Evolutionary conservation across 176 grass and related monocot species (phyloP).

Genomic region (Chloris gayana): DNA sequence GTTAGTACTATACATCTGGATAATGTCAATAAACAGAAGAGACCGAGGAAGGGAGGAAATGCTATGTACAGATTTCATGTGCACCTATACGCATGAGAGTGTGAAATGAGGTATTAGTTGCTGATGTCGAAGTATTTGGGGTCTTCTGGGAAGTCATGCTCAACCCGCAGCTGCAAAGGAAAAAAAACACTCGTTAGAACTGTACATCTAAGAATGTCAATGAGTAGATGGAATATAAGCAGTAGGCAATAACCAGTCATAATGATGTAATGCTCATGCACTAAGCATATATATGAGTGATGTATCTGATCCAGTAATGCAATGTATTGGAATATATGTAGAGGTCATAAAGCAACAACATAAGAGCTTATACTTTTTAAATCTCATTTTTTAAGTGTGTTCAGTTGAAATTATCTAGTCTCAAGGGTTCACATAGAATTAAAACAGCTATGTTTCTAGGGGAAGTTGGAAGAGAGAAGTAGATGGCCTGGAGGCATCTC

Average conservation of each 20-base stretch:
- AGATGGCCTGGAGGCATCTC: slow-evolving; percentile 14
- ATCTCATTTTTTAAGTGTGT: slow-evolving; percentile 9
- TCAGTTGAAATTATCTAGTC: neutral
- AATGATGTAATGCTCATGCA: neutral
- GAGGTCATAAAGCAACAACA: slow-evolving; percentile 24
- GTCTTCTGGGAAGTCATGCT: slow-evolving; percentile 89
- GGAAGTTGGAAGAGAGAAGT: neutral
- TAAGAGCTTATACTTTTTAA: neutral
- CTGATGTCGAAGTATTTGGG: slow-evolving; percentile 97
- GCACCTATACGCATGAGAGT: slow-evolving; percentile 12
- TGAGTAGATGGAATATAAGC: slow-evolving; percentile 12
- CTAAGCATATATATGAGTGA: slow-evolving; percentile 8
- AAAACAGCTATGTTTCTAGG: neutral
- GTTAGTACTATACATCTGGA: slow-evolving; percentile 60
- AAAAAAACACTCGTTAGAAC: slow-evolving; percentile 14
- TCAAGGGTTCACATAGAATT: neutral
- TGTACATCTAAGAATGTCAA: neutral
- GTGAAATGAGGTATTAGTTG: slow-evolving; percentile 57
- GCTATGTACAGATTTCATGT: slow-evolving; percentile 62
- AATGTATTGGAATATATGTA: neutral
- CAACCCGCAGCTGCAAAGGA: slow-evolving; percentile 63
- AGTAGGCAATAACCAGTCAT: neutral
- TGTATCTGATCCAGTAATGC: slow-evolving; percentile 5
- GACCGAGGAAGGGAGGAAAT: slow-evolving; percentile 18
- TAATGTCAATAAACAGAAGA: slow-evolving; percentile 38